Evolutionary conservation across 768 basidiomycete species (phyloP).

Genomic region (Lentinus tigrinus): DNA sequence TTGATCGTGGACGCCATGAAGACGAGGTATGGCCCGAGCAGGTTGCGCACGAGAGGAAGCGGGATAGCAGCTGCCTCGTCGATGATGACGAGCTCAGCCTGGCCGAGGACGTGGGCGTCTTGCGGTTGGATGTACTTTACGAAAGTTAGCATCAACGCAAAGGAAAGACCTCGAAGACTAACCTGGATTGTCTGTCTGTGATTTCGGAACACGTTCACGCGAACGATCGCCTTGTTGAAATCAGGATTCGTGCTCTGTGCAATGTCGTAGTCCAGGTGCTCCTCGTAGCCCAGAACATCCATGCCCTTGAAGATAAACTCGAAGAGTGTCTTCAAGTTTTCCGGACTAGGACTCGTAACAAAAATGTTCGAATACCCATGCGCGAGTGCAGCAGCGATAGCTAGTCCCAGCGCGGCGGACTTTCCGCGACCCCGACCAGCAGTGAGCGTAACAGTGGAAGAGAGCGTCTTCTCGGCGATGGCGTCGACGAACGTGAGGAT

Average conservation of each 20-base stretch:
- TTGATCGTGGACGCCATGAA: slow-evolving; percentile 99
- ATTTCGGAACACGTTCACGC: slow-evolving; percentile 90
- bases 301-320: slow-evolving; percentile 97
- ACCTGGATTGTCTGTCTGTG: slow-evolving; percentile 98
- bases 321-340: slow-evolving; percentile 97
- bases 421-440: slow-evolving; percentile 96
- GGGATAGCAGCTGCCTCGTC: slow-evolving; percentile 99
- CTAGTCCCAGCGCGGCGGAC: slow-evolving; percentile 92
- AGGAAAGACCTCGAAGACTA: slow-evolving; percentile 10
- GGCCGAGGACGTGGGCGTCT: slow-evolving; percentile 96
- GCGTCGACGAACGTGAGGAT: slow-evolving; percentile 94
- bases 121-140: slow-evolving; percentile 94
- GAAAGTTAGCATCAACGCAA: background rate
- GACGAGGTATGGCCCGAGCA: slow-evolving; percentile 94
- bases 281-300: slow-evolving; percentile 93
- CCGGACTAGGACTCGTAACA: slow-evolving; percentile 95
- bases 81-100: slow-evolving; percentile 95
- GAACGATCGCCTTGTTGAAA: slow-evolving; percentile 91
- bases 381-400: slow-evolving; percentile 88
- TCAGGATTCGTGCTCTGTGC: slow-evolving; percentile 93
- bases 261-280: slow-evolving; percentile 97
- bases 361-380: slow-evolving; percentile 98
- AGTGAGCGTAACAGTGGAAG: slow-evolving; percentile 92
- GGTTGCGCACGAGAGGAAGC: slow-evolving; percentile 89
- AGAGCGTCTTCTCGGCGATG: slow-evolving; percentile 88